Evolutionary conservation across 2,329 filamentous ascomycete species (phyloP).

Genomic region (Epichloe scottii): DNA sequence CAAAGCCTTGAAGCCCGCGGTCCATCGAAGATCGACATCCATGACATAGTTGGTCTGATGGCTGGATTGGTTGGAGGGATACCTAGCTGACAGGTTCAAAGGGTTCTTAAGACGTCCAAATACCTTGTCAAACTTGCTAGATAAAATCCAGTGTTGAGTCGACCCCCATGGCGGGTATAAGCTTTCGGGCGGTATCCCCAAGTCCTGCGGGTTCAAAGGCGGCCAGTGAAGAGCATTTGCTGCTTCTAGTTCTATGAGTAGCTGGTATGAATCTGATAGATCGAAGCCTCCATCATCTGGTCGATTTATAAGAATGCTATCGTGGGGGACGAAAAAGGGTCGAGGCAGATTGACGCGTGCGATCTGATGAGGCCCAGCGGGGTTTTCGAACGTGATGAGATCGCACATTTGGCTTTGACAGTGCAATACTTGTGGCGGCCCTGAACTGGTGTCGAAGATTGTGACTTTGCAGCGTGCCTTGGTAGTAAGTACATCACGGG

Average conservation of each 20-base stretch:
- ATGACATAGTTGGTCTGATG: constrained; percentile 32
- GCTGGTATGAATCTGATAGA: constrained; percentile 35
- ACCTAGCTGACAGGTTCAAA: constrained; percentile 16
- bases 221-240: constrained; percentile 39
- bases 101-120: constrained; percentile 29
- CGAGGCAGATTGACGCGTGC: constrained; percentile 34
- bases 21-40: constrained; percentile 36
- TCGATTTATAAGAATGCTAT: constrained; percentile 37
- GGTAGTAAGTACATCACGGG: constrained; percentile 18
- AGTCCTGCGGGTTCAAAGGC: constrained; percentile 29
- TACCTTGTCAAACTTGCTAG: constrained; percentile 28
- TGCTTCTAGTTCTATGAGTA: constrained; percentile 40
- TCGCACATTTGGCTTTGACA: constrained; percentile 43
- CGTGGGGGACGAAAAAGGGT: constrained; percentile 39
- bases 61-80: constrained; percentile 12
- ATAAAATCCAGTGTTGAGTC: constrained; percentile 26
- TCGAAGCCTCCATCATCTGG: constrained; percentile 34
- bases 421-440: constrained; percentile 31
- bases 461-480: constrained; percentile 27
- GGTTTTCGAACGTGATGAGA: constrained; percentile 36
- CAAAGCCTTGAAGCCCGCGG: constrained; percentile 25
- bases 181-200: constrained; percentile 15
- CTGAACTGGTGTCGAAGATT: constrained; percentile 22
- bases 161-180: constrained; percentile 10
- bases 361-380: constrained; percentile 31